Evolutionary conservation across 306 rosid genomes (phyloP), one percentile per base, ranked within the genome.

Genomic region (Carpinus fangiana): DNA sequence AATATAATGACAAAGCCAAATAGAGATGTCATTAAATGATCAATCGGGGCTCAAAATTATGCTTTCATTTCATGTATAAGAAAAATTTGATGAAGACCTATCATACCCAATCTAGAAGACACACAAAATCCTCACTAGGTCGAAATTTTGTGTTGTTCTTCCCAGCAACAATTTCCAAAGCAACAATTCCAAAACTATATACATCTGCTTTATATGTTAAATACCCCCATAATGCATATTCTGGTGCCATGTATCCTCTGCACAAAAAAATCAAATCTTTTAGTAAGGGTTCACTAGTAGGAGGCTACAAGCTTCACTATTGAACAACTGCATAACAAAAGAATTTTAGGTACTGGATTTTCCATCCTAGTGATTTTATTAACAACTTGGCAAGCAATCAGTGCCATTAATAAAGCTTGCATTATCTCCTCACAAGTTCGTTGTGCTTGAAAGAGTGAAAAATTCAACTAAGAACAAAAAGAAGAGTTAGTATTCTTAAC

Each of bases 181-280:
- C 85, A 73, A 92, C 90, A 54, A 90, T 73, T 51, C 94, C 90
- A 17, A 77, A 92, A 78, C 94, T 88, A 59, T 88, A 92, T 53
- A 92, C 90, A 78, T 92, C 91, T 55, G 82, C 93, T 85, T 92
- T 90, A 53, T 84, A 69, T 0, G 85, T 85, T 16, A 92, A 70
- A 72, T 85, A 70, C 52, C 94, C 97, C 89, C 93, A 88, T 69
- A 90, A 76, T 11, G 94, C 93, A 88, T 92, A 92, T 51, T 90
- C 97, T 3, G 93, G 94, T 1, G 94, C 97, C 91, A 88, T 90
- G 71, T 90, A 92, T 74, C 94, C 97, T 79, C 93, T 87, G 84
- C 78, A 83, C 76, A 76, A 57, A 36, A 41, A 38, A 10, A 66
- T 38, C 51, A 66, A 36, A 36, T 41, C 3, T 1, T 18, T 66